A percentile compares a stretch with the other conserved stretches of the same genome.
Evolutionary conservation across 2,329 filamentous ascomycete genomes (phyloP).

Genomic region (Diplocarpon mali): DNA sequence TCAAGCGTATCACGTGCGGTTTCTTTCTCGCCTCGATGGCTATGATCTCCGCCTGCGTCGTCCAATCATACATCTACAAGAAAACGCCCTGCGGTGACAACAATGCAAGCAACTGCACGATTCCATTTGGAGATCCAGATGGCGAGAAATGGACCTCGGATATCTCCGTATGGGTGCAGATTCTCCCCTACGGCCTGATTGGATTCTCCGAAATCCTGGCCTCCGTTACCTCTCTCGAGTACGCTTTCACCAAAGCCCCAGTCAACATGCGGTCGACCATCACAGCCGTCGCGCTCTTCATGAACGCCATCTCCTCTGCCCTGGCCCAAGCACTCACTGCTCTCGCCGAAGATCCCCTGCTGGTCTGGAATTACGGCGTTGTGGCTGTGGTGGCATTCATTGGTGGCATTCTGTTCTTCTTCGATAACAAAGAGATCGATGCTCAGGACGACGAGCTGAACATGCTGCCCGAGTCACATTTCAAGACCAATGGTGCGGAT

Average conservation of each 20-base stretch:
- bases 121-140: constrained; percentile 21
- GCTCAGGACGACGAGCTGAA: constrained; percentile 17
- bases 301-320: constrained; percentile 44
- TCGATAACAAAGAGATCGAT: constrained; percentile 15
- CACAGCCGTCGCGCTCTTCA: constrained; percentile 45
- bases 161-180: constrained; percentile 44
- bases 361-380: constrained; percentile 29
- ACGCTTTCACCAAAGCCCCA: constrained; percentile 64
- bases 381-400: constrained; percentile 12
- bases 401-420: constrained; percentile 14
- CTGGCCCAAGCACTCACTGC: constrained; percentile 34
- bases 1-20: constrained; percentile 45
- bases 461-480: constrained; percentile 1
- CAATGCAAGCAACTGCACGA: constrained; percentile 33
- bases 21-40: constrained; percentile 41
- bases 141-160: neutral
- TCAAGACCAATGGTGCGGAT: neutral
- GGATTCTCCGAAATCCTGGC: constrained; percentile 51
- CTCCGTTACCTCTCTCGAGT: constrained; percentile 59
- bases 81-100: constrained; percentile 40
- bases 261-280: constrained; percentile 56
- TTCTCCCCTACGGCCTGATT: constrained; percentile 41
- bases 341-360: constrained; percentile 31
- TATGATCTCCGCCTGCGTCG: constrained; percentile 44
- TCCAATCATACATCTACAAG: constrained; percentile 49